Conservation (phyloP, 2,329 filamentous ascomycete genomes). For the Tympanopsis confertula region DNA sequence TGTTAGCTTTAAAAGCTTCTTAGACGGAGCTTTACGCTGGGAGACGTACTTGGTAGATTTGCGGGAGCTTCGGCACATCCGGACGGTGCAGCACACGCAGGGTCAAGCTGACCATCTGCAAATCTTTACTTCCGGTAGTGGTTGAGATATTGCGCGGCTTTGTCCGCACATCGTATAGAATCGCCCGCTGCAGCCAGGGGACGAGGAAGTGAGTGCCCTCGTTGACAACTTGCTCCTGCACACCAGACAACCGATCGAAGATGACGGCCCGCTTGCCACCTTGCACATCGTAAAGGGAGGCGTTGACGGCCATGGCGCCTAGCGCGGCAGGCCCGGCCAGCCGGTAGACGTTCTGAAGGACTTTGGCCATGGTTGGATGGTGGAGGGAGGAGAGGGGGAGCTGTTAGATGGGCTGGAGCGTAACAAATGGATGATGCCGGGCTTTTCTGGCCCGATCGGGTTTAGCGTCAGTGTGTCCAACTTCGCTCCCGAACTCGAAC, state of each 20-base stretch:
- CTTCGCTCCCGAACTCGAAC: conserved; percentile 14
- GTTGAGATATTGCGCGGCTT: conserved; percentile 96
- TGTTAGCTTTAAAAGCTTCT: conserved; percentile 4
- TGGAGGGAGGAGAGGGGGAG: conserved; percentile 33
- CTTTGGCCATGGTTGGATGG: conserved; percentile 25
- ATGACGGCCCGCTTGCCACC: conserved; percentile 92
- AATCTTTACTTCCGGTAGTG: conserved; percentile 93
- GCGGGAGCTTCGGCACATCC: conserved; percentile 81
- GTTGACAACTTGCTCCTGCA: conserved; percentile 83
- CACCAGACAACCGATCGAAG: conserved; percentile 85
- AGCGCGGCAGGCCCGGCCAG: conserved; percentile 64
- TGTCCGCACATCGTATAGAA: conserved; percentile 93
- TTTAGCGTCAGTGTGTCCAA: conserved; percentile 15
- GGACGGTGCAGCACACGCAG: conserved; percentile 89
- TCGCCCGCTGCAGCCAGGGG: conserved; percentile 88
- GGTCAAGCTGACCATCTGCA: conserved; percentile 99
- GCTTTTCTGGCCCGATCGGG: conserved; percentile 14
- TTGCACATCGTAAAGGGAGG: conserved; percentile 92
- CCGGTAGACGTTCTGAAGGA: conserved; percentile 50
- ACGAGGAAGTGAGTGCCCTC: conserved; percentile 95
- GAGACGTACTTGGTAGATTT: conserved; percentile 83
- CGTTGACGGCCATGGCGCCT: conserved; percentile 56
- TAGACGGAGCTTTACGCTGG: conserved; percentile 2
- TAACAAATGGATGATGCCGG: conserved; percentile 6
- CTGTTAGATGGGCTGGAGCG: conserved; percentile 6